Evolutionary conservation across 2,329 filamentous ascomycete species (phyloP).

Genomic region (Beauveria varroae): DNA sequence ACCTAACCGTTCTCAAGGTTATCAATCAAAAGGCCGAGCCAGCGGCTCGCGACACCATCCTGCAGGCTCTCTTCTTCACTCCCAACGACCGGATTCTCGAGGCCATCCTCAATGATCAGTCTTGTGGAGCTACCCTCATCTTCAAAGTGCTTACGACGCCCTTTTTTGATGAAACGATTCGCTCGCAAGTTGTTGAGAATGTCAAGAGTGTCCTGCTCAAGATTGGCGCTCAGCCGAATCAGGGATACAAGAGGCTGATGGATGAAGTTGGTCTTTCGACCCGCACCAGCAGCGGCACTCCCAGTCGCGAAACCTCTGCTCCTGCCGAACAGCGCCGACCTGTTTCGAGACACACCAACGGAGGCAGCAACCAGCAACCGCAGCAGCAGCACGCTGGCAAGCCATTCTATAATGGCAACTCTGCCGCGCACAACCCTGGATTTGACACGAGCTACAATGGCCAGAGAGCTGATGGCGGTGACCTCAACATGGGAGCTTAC

Average conservation of each 20-base stretch:
- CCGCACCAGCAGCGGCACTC: constrained; percentile 36
- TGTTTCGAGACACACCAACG: constrained; percentile 45
- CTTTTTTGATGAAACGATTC: constrained; percentile 90
- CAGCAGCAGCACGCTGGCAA: constrained; percentile 35
- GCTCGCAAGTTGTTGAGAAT: constrained; percentile 81
- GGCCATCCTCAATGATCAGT: constrained; percentile 83
- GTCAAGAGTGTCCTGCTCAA: constrained; percentile 82
- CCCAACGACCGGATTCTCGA: constrained; percentile 79
- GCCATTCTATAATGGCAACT: constrained; percentile 45
- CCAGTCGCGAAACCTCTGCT: constrained; percentile 35
- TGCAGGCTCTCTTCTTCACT: constrained; percentile 89
- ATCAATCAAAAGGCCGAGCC: constrained; percentile 96
- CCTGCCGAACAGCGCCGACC: constrained; percentile 34
- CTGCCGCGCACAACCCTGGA: constrained; percentile 29
- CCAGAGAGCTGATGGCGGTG: constrained; percentile 45
- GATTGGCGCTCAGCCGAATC: constrained; percentile 86
- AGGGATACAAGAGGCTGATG: constrained; percentile 98
- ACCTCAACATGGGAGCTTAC: constrained; percentile 42
- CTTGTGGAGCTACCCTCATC: constrained; percentile 88
- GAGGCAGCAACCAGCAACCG: constrained; percentile 30
- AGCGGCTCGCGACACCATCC: constrained; percentile 81
- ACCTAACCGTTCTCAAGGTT: constrained; percentile 92
- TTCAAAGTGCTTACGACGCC: constrained; percentile 98
- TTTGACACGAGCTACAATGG: constrained; percentile 47
- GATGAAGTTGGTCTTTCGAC: constrained; percentile 91